A percentile compares a stretch with the other conserved stretches of the same genome.
Evolutionary conservation across 495 filamentous ascomycete genomes (phyloP).

Genomic region (Podospora fimiseda): DNA sequence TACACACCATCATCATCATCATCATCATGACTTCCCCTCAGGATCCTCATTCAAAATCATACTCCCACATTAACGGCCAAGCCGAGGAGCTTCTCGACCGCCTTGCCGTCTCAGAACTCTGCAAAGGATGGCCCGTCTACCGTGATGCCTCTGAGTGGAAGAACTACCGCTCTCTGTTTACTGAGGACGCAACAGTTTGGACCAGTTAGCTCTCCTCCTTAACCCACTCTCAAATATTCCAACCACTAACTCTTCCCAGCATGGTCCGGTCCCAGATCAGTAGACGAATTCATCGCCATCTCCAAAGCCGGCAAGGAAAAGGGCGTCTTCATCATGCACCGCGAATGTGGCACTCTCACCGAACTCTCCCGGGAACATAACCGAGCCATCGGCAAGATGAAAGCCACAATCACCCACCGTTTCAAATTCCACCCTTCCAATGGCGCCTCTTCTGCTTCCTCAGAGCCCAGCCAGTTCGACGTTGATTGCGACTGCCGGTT

Average conservation of each 20-base stretch:
- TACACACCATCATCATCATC: neutral
- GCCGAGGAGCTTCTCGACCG: conserved; percentile 44
- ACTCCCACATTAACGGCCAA: conserved; percentile 53
- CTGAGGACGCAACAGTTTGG: conserved; percentile 52
- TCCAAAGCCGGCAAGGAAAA: conserved; percentile 54
- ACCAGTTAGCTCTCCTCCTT: conserved; percentile 37
- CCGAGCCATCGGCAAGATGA: conserved; percentile 66
- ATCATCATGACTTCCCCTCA: conserved; percentile 34
- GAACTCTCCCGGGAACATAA: conserved; percentile 42
- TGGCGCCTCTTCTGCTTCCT: neutral
- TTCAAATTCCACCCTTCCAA: conserved; percentile 38
- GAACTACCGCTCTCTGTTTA: conserved; percentile 57
- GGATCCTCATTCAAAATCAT: conserved; percentile 37
- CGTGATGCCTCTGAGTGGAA: conserved; percentile 61
- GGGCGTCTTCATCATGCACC: conserved; percentile 64
- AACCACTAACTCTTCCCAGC: conserved; percentile 23
- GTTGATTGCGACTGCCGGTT: conserved; percentile 60
- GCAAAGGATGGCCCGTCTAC: conserved; percentile 62
- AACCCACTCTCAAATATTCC: neutral
- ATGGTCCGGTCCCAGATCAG: conserved; percentile 49
- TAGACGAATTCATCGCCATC: conserved; percentile 52
- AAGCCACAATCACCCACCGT: conserved; percentile 63
- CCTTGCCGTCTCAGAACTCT: conserved; percentile 53
- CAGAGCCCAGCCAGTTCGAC: conserved; percentile 43
- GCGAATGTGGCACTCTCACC: conserved; percentile 55